A percentile compares a stretch with the other conserved stretches of the same genome.
These are phyloP conservation scores for Aspergillus sp. DNA, from an alignment of 2,329 filamentous ascomycete species.

Conservation along the genomic window DNA sequence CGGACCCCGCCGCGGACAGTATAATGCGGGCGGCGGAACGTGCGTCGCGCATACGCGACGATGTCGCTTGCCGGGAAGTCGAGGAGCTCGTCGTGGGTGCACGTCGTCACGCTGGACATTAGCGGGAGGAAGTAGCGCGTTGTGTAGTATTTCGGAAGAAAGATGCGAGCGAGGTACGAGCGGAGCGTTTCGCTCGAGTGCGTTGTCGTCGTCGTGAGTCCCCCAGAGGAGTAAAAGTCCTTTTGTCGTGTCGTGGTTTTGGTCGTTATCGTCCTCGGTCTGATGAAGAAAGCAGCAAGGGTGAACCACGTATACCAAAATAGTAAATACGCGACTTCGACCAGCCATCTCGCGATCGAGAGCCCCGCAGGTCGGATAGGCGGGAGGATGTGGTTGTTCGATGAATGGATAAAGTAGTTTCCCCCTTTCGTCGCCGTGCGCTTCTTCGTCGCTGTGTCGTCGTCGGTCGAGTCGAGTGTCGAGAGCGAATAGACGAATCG, in stretches of 20 bases:
- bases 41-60: slow-evolving; percentile 26
- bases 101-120: slow-evolving; percentile 28
- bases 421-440: neutral
- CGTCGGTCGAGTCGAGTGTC: slow-evolving; percentile 23
- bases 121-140: slow-evolving; percentile 20
- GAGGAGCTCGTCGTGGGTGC: slow-evolving; percentile 28
- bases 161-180: slow-evolving; percentile 15
- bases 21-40: slow-evolving; percentile 27
- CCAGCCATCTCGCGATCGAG: slow-evolving; percentile 10
- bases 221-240: too few species aligned
- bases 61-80: slow-evolving; percentile 28
- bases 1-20: slow-evolving; percentile 27
- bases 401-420: slow-evolving; percentile 19
- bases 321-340: slow-evolving; percentile 14
- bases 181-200: slow-evolving; percentile 16
- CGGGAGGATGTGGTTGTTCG: slow-evolving; percentile 21
- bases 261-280: neutral
- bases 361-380: slow-evolving; percentile 8
- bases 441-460: neutral
- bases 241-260: too few species aligned
- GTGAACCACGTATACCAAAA: slow-evolving; percentile 25
- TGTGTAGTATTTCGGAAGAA: slow-evolving; percentile 14
- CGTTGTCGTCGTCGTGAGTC: neutral
- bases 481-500: slow-evolving; percentile 59
- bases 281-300: slow-evolving; percentile 18